These are phyloP conservation scores for Yarrowia keelungensis DNA, from an alignment of 805 yeast species.

Conservation along the genomic window DNA sequence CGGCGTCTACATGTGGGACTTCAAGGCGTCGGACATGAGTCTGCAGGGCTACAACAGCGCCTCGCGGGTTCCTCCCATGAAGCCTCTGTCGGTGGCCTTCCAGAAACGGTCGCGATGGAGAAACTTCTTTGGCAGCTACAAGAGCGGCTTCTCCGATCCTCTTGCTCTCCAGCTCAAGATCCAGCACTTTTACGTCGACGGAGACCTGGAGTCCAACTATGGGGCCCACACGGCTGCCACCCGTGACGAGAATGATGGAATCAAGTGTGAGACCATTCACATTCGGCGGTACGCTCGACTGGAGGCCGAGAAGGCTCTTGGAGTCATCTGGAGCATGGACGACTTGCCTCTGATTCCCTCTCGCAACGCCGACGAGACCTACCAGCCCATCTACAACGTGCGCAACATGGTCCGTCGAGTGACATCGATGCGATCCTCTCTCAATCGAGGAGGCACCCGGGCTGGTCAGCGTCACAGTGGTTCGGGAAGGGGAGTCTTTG, in stretches of 20 bases:
- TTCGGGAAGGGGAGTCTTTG: conserved; percentile 4
- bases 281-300: conserved; percentile 28
- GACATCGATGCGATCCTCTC: conserved; percentile 7
- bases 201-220: conserved; percentile 30
- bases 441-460: background rate
- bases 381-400: conserved; percentile 30
- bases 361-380: conserved; percentile 14
- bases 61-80: conserved; percentile 20
- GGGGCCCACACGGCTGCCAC: conserved; percentile 25
- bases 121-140: conserved; percentile 27
- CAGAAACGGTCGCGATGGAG: conserved; percentile 25
- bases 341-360: conserved; percentile 23
- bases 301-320: conserved; percentile 33
- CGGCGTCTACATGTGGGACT: conserved; percentile 35
- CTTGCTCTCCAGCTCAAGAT: conserved; percentile 21
- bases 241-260: conserved; percentile 17
- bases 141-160: conserved; percentile 7
- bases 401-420: conserved; percentile 26
- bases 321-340: conserved; percentile 17
- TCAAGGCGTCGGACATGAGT: conserved; percentile 27
- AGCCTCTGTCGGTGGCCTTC: conserved; percentile 23
- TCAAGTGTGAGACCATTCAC: conserved; percentile 30
- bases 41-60: conserved; percentile 37
- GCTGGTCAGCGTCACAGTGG: background rate
- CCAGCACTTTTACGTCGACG: conserved; percentile 24